These are phyloP conservation scores for Fraxinus anomala DNA, from an alignment of 257 asterid species.

Conservation along the genomic window DNA sequence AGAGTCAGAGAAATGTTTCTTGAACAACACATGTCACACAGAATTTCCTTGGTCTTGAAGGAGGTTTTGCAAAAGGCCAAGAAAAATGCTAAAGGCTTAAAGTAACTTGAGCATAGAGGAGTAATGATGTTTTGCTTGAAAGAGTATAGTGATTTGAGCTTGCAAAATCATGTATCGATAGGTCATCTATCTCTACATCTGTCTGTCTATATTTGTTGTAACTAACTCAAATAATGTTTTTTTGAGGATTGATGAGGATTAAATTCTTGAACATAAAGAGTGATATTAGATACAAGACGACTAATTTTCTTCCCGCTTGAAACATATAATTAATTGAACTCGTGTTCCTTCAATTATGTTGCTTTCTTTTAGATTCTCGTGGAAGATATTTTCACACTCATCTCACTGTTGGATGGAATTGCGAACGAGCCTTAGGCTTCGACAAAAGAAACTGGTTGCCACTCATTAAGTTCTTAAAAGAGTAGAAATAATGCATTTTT, in stretches of 20 bases:
- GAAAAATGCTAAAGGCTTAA: not conserved
- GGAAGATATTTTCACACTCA: too few relatives aligned
- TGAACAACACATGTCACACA: slow-evolving; percentile 76
- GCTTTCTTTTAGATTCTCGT: too few relatives aligned
- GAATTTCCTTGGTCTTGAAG: slow-evolving; percentile 70
- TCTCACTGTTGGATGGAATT: too few relatives aligned
- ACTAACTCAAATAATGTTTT: too few relatives aligned
- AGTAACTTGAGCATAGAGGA: not conserved
- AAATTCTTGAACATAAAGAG: not conserved
- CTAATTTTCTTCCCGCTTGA: too few relatives aligned
- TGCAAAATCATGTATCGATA: not conserved
- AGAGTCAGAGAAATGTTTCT: slow-evolving; percentile 72
- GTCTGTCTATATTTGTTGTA: not conserved
- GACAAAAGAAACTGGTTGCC: too few relatives aligned
- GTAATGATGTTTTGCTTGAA: not conserved
- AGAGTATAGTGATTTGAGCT: not conserved
- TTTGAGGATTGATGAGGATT: not conserved
- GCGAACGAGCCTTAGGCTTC: too few relatives aligned
- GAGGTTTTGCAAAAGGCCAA: slow-evolving; percentile 36
- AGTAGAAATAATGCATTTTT: too few relatives aligned
- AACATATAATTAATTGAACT: too few relatives aligned
- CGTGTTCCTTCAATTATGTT: too few relatives aligned
- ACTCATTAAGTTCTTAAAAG: too few relatives aligned
- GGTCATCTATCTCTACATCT: not conserved
- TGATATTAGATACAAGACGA: too few relatives aligned